Conservation (phyloP, 129 eudicot genomes). For the Chrysanthemum lavandulifolium region DNA sequence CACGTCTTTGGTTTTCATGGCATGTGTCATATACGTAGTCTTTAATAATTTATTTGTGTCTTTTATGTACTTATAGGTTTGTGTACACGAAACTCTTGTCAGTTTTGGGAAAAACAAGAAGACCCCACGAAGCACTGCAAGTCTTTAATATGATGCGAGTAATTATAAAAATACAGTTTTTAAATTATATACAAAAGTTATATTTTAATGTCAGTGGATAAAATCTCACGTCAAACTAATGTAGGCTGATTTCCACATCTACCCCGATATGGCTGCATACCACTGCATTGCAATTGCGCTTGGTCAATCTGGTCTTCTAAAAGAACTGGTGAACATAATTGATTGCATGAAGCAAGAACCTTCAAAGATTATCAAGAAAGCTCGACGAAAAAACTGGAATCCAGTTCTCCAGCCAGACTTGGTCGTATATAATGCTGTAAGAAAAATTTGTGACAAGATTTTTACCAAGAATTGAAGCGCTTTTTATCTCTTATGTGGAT, state of each 20-base stretch:
- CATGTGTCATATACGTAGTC: background rate
- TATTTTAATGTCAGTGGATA: constrained; percentile 5
- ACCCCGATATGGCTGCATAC: constrained; percentile 99
- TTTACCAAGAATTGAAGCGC: background rate
- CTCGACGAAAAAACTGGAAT: constrained; percentile 66
- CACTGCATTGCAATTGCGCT: constrained; percentile 83
- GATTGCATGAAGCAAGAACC: constrained; percentile 84
- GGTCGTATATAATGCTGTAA: constrained; percentile 82
- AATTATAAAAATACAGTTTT: constrained; percentile 27
- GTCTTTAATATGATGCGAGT: constrained; percentile 83
- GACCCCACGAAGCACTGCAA: constrained; percentile 75
- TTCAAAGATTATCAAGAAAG: constrained; percentile 48
- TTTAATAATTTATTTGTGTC: background rate
- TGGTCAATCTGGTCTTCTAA: constrained; percentile 90
- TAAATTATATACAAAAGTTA: background rate
- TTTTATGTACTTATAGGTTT: constrained; percentile 45
- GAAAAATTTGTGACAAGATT: constrained; percentile 24
- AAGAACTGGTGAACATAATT: constrained; percentile 67
- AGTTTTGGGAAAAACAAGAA: constrained; percentile 80
- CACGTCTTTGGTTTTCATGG: constrained; percentile 4
- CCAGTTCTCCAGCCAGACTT: constrained; percentile 84
- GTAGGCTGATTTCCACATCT: constrained; percentile 77
- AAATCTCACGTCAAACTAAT: constrained; percentile 27
- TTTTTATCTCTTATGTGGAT: background rate
- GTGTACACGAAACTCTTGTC: constrained; percentile 89